Conservation (phyloP, 2,329 filamentous ascomycete genomes). For the Aspergillus alliaceus region DNA sequence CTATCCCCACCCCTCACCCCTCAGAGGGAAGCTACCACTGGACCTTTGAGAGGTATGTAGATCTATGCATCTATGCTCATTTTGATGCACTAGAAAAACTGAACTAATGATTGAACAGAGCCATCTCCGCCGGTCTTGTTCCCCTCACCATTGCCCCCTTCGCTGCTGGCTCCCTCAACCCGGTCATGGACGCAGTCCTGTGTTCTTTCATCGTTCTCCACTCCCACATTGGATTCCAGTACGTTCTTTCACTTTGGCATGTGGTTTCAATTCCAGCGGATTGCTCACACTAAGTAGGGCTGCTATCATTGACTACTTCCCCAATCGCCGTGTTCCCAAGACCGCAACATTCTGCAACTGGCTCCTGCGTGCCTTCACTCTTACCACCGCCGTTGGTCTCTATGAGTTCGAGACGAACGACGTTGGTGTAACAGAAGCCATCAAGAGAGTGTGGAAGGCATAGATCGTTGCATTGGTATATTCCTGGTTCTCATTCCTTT, state of each 20-base stretch:
- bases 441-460: slow-evolving; percentile 88
- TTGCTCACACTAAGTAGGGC: slow-evolving; percentile 46
- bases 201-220: slow-evolving; percentile 83
- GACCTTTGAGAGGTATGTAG: slow-evolving; percentile 76
- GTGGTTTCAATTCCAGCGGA: not conserved
- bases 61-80: no score
- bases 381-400: slow-evolving; percentile 79
- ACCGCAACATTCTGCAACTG: slow-evolving; percentile 69
- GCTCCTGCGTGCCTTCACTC: slow-evolving; percentile 74
- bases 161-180: slow-evolving; percentile 87
- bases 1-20: slow-evolving; percentile 69
- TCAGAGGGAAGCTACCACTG: slow-evolving; percentile 97
- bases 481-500: slow-evolving; percentile 22
- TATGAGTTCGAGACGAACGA: slow-evolving; percentile 99
- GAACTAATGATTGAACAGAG: slow-evolving; percentile 45
- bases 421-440: slow-evolving; percentile 84
- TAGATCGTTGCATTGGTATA: slow-evolving; percentile 34
- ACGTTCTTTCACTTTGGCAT: slow-evolving; percentile 30
- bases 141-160: slow-evolving; percentile 90
- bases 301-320: slow-evolving; percentile 89
- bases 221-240: slow-evolving; percentile 94
- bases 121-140: slow-evolving; percentile 76
- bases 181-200: slow-evolving; percentile 79
- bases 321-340: slow-evolving; percentile 66
- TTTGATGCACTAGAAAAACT: not conserved